phyloP scores from a whole-genome alignment of 352 stramenopile genomes.

The Pythium vanterpoolii region DNA sequence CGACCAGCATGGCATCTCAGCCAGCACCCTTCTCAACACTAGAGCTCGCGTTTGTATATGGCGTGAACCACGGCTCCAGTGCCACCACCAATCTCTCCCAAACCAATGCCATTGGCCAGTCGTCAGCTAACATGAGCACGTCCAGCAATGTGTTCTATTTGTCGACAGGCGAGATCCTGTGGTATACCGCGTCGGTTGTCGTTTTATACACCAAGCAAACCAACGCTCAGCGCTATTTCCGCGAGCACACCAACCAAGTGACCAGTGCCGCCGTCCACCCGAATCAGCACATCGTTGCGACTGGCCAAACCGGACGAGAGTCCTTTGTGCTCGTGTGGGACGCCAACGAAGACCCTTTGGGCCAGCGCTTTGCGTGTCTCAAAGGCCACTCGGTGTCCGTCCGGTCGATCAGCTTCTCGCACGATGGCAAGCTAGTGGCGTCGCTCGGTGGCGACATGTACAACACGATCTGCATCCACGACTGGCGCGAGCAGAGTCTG shows the following conservation, averaged over 20 bases:
- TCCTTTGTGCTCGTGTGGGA: constrained; percentile 70
- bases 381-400: constrained; percentile 54
- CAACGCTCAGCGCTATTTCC: constrained; percentile 56
- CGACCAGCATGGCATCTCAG: constrained; percentile 7
- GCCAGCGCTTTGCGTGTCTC: constrained; percentile 50
- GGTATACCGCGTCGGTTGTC: constrained; percentile 55
- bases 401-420: constrained; percentile 61
- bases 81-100: constrained; percentile 15
- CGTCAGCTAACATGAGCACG: constrained; percentile 30
- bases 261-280: constrained; percentile 53
- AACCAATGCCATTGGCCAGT: constrained; percentile 11
- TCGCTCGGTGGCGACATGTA: constrained; percentile 72
- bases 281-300: constrained; percentile 57
- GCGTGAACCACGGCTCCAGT: constrained; percentile 39
- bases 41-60: constrained; percentile 62
- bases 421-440: constrained; percentile 64
- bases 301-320: constrained; percentile 51
- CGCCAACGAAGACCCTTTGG: constrained; percentile 49
- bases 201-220: constrained; percentile 52
- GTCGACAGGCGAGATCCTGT: constrained; percentile 55
- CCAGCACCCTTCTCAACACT: constrained; percentile 35
- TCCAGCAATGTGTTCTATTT: constrained; percentile 55
- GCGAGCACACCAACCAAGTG: constrained; percentile 58
- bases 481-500: constrained; percentile 61
- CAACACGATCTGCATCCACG: constrained; percentile 76